A percentile compares a stretch with the other conserved stretches of the same genome.
Conservation (phyloP, 805 yeast genomes). For the Komagataella populi region DNA sequence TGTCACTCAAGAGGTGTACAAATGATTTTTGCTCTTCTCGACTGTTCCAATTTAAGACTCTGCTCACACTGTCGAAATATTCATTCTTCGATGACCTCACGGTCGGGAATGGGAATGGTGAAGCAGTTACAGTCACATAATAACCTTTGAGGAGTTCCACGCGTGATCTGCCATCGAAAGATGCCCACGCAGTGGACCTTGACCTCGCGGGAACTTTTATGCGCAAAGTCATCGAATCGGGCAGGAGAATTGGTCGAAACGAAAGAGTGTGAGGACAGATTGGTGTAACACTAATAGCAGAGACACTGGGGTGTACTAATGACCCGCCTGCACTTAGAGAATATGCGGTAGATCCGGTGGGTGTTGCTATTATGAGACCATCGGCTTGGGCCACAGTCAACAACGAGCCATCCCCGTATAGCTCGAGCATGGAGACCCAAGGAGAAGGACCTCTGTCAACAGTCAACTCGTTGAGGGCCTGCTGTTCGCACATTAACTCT, state of each 20-base stretch:
- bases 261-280: constrained; percentile 93
- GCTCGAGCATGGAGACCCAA: constrained; percentile 75
- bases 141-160: constrained; percentile 75
- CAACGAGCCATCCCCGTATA: constrained; percentile 77
- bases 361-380: constrained; percentile 85
- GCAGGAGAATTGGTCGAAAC: constrained; percentile 82
- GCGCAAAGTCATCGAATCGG: constrained; percentile 81
- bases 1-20: constrained; percentile 42
- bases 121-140: constrained; percentile 72
- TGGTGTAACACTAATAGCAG: constrained; percentile 87
- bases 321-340: constrained; percentile 94
- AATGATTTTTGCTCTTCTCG: constrained; percentile 82
- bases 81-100: constrained; percentile 64
- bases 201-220: constrained; percentile 71
- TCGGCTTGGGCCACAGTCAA: constrained; percentile 90
- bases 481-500: constrained; percentile 47
- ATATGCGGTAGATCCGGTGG: constrained; percentile 95
- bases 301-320: constrained; percentile 85
- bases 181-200: constrained; percentile 90
- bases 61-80: constrained; percentile 71
- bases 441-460: constrained; percentile 93
- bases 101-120: constrained; percentile 90
- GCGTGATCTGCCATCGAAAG: constrained; percentile 87
- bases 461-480: constrained; percentile 80
- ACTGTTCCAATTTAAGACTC: constrained; percentile 88